Conservation (phyloP, 768 basidiomycete genomes). For the Kwoniella dejecticola region DNA sequence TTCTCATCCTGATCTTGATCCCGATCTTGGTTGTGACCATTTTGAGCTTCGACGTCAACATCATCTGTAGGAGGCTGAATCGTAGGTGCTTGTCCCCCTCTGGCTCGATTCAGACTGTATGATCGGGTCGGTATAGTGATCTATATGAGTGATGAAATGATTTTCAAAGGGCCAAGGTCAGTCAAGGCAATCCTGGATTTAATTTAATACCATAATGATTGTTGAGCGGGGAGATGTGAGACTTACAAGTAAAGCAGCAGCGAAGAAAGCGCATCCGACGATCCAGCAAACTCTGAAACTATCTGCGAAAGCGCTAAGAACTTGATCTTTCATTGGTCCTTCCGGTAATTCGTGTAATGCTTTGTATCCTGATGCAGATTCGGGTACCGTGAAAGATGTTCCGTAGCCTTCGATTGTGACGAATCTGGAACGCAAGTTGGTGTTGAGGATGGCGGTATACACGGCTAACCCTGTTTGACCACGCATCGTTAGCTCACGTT, state of each 20-base stretch:
- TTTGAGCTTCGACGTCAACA: conserved; percentile 4
- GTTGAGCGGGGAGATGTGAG: not conserved
- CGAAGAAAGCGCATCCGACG: conserved; percentile 19
- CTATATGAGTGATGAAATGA: too few relatives aligned
- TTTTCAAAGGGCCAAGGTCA: too few relatives aligned
- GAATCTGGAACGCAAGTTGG: conserved; percentile 43
- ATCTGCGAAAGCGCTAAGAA: conserved; percentile 21
- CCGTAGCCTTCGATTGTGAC: conserved; percentile 47
- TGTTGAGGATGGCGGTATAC: conserved; percentile 50
- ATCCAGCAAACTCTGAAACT: conserved; percentile 26
- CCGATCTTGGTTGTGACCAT: too few relatives aligned
- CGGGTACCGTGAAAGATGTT: conserved; percentile 42
- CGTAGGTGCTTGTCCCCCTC: conserved; percentile 14
- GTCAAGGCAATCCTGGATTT: too few relatives aligned
- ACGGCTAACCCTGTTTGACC: conserved; percentile 39
- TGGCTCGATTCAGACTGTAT: conserved; percentile 17
- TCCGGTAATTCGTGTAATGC: conserved; percentile 14
- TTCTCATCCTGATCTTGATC: not conserved
- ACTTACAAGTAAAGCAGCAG: conserved; percentile 12
- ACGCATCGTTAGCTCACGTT: not conserved
- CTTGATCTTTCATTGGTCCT: conserved; percentile 1
- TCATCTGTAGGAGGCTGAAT: not conserved
- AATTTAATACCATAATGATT: too few relatives aligned
- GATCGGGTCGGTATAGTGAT: conserved; percentile 20
- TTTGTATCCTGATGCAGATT: conserved; percentile 41